Evolutionary conservation across 1,139 yeast species (phyloP).

Genomic region (Candida labiduridarum): DNA sequence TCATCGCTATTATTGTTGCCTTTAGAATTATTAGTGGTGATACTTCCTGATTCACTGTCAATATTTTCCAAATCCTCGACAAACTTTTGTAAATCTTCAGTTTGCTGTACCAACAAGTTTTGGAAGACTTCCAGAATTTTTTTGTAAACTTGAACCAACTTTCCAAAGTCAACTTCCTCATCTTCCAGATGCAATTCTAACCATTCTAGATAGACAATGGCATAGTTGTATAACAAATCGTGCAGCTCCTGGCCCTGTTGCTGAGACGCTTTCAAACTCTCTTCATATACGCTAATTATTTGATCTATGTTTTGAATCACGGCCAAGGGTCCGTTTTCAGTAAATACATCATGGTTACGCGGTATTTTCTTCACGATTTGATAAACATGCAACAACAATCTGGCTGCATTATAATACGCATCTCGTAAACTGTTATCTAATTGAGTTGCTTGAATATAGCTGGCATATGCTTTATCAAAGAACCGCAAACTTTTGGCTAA

Average conservation of each 20-base stretch:
- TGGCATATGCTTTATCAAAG: conserved; percentile 49
- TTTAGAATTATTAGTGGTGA: background rate
- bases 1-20: conserved; percentile 9
- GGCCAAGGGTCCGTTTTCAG: background rate
- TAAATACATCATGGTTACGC: conserved; percentile 25
- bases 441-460: conserved; percentile 35
- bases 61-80: conserved; percentile 26
- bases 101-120: conserved; percentile 25
- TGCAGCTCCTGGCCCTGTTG: conserved; percentile 22
- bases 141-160: conserved; percentile 20
- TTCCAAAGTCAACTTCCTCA: conserved; percentile 14
- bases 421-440: conserved; percentile 27
- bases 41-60: conserved; percentile 1
- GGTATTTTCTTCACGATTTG: conserved; percentile 14
- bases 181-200: conserved; percentile 38
- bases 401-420: conserved; percentile 49
- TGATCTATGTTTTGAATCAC: conserved; percentile 32
- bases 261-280: conserved; percentile 27
- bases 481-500: conserved; percentile 54
- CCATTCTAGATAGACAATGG: conserved; percentile 49
- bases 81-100: conserved; percentile 28
- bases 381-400: conserved; percentile 54
- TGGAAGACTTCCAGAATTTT: conserved; percentile 22
- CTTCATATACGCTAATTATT: conserved; percentile 43
- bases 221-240: conserved; percentile 50